These are phyloP conservation scores for Lactarius akahatsu DNA, from an alignment of 768 basidiomycete genomes.

Conservation along the genomic window DNA sequence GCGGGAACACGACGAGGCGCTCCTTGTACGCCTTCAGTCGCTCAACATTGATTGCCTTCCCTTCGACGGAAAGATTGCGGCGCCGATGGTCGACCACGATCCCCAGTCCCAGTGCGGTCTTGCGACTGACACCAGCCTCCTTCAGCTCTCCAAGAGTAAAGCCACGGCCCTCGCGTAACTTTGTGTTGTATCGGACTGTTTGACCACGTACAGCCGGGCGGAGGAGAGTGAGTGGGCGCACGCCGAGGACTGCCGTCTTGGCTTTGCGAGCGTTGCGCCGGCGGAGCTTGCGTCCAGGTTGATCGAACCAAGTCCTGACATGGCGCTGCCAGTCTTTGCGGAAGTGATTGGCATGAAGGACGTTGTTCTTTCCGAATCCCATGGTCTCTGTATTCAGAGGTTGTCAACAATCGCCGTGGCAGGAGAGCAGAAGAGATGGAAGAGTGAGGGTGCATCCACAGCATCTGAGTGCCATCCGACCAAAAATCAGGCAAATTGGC, in stretches of 20 bases:
- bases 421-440: conserved; percentile 1
- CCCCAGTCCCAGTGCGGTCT: conserved; percentile 90
- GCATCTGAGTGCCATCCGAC: conserved; percentile 28
- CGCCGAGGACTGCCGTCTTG: conserved; percentile 89
- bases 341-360: conserved; percentile 93
- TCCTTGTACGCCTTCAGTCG: conserved; percentile 91
- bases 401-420: conserved; percentile 26
- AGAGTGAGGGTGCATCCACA: conserved; percentile 19
- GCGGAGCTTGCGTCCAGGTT: conserved; percentile 96
- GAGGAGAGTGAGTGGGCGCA: conserved; percentile 86
- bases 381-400: conserved; percentile 48
- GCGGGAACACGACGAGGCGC: conserved; percentile 94
- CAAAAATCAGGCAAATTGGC: conserved; percentile 2
- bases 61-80: conserved; percentile 95
- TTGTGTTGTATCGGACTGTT: conserved; percentile 97
- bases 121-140: conserved; percentile 91
- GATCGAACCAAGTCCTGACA: conserved; percentile 98
- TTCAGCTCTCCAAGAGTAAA: conserved; percentile 95
- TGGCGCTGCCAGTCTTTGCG: conserved; percentile 99
- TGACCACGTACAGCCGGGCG: conserved; percentile 96
- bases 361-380: conserved; percentile 84
- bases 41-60: conserved; percentile 92
- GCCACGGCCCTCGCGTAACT: conserved; percentile 94
- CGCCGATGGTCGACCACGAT: conserved; percentile 97
- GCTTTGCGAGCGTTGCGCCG: conserved; percentile 88